Percentiles rank a stretch among this genome's conserved stretches.
These are phyloP conservation scores for Ceratobasidium sp. DNA, from an alignment of 1,284 basidiomycete species.

Conservation along the genomic window DNA sequence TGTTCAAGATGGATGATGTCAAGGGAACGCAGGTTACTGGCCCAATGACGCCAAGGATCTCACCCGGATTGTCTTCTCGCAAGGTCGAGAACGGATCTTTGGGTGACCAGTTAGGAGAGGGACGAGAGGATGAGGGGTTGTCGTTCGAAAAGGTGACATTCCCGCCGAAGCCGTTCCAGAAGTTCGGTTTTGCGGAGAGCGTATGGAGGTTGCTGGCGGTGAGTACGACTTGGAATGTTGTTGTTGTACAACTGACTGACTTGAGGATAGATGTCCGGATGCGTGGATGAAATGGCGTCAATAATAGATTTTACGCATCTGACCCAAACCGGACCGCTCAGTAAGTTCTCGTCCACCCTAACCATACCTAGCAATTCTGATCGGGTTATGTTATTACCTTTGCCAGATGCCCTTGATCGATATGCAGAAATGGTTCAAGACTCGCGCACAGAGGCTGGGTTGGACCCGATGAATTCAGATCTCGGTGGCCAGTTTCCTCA, in stretches of 20 bases:
- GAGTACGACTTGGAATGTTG: neutral
- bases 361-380: no score
- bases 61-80: conserved; percentile 27
- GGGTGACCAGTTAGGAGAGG: neutral
- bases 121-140: conserved; percentile 17
- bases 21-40: conserved; percentile 14
- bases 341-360: conserved; percentile 13
- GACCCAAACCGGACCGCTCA: conserved; percentile 15
- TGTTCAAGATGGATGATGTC: conserved; percentile 15
- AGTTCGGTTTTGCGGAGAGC: conserved; percentile 15
- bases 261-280: conserved; percentile 17
- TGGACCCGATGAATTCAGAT: neutral
- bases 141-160: conserved; percentile 26
- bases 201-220: conserved; percentile 32
- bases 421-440: conserved; percentile 22
- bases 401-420: conserved; percentile 7
- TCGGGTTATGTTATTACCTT: neutral
- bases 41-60: conserved; percentile 36
- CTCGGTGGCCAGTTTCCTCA: conserved; percentile 9
- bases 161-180: conserved; percentile 33
- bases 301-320: conserved; percentile 16
- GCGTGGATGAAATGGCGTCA: conserved; percentile 19
- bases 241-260: neutral
- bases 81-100: neutral
- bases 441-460: neutral